A percentile compares a stretch with the other conserved stretches of the same genome.
These are phyloP conservation scores for Emergomyces orientalis DNA, from an alignment of 2,329 filamentous ascomycete species.

Conservation along the genomic window DNA sequence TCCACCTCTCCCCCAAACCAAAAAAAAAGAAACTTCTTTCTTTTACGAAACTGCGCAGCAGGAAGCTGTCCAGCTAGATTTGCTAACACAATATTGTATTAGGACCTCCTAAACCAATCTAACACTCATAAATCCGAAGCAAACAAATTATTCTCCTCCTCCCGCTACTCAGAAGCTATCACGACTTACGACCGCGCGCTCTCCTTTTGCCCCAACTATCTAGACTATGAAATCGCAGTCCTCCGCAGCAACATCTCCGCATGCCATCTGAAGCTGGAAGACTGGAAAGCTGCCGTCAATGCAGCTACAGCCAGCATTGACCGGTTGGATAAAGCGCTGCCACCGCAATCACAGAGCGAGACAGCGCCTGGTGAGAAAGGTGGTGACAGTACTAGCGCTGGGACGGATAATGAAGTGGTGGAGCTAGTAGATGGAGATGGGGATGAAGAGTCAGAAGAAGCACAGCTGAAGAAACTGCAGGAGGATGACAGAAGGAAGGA, in stretches of 20 bases:
- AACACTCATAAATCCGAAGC: slow-evolving; percentile 64
- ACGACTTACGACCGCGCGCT: slow-evolving; percentile 74
- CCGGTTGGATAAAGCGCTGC: slow-evolving; percentile 55
- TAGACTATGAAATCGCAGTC: slow-evolving; percentile 81
- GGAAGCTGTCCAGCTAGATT: too few relatives aligned
- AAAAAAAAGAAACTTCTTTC: neutral
- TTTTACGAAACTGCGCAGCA: neutral
- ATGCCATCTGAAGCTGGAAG: slow-evolving; percentile 72
- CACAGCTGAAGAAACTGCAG: slow-evolving; percentile 36
- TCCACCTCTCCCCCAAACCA: neutral
- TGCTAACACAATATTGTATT: slow-evolving; percentile 8
- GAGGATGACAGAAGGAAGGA: slow-evolving; percentile 42
- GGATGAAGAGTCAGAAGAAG: slow-evolving; percentile 32
- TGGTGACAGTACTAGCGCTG: slow-evolving; percentile 15
- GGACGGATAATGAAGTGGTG: slow-evolving; percentile 30
- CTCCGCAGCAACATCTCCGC: slow-evolving; percentile 82
- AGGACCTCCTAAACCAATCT: slow-evolving; percentile 63
- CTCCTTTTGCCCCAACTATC: slow-evolving; percentile 67
- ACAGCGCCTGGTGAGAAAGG: slow-evolving; percentile 19
- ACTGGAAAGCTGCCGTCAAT: slow-evolving; percentile 76
- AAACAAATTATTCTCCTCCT: slow-evolving; percentile 66
- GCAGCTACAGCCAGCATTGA: slow-evolving; percentile 65
- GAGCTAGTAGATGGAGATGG: slow-evolving; percentile 40
- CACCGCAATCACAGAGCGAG: slow-evolving; percentile 25
- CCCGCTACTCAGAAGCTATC: slow-evolving; percentile 67